Conservation (phyloP, 768 basidiomycete species). For the Panellus pusillus region DNA sequence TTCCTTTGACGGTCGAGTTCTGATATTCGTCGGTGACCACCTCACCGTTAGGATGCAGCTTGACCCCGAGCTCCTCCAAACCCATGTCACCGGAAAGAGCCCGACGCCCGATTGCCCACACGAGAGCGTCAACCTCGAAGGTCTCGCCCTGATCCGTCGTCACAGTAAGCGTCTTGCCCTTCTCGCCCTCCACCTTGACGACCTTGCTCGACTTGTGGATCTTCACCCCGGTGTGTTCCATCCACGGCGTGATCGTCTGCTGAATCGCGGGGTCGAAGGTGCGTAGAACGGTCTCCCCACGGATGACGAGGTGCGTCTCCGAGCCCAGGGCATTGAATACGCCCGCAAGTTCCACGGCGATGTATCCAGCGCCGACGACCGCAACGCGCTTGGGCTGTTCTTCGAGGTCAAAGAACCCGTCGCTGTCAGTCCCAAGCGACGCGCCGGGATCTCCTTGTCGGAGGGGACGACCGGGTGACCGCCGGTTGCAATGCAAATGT, state of each 20-base stretch:
- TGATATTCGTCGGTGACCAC: constrained; percentile 91
- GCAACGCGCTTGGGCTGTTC: constrained; percentile 92
- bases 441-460: constrained; percentile 87
- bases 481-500: constrained; percentile 84
- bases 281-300: constrained; percentile 85
- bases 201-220: constrained; percentile 81
- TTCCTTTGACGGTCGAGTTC: constrained; percentile 65
- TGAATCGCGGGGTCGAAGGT: constrained; percentile 90
- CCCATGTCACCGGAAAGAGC: constrained; percentile 78
- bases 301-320: constrained; percentile 91
- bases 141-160: constrained; percentile 71
- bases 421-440: constrained; percentile 85
- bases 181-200: constrained; percentile 70
- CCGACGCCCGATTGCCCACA: constrained; percentile 95
- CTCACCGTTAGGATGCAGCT: constrained; percentile 78
- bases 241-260: constrained; percentile 83
- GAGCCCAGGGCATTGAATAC: constrained; percentile 88
- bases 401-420: constrained; percentile 93
- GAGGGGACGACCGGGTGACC: constrained; percentile 80
- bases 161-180: constrained; percentile 74
- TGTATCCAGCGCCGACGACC: constrained; percentile 96
- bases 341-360: constrained; percentile 95
- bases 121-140: constrained; percentile 80
- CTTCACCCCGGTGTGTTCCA: constrained; percentile 91
- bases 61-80: constrained; percentile 73